A percentile compares a stretch with the other conserved stretches of the same genome.
phyloP scores from a whole-genome alignment of 179 eudicot species.

The Amaranthus tricolor region DNA sequence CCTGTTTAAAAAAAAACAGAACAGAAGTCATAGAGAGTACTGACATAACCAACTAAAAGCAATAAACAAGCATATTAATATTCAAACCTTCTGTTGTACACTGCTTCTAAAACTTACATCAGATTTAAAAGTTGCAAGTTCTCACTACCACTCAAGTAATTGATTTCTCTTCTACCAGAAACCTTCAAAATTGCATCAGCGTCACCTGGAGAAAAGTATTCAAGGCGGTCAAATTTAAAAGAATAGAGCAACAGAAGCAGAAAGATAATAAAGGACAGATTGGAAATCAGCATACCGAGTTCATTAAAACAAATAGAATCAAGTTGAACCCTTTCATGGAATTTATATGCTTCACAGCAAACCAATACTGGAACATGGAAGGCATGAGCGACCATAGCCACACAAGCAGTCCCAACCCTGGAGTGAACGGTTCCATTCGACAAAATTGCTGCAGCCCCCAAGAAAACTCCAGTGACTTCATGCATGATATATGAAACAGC shows the following conservation, averaged over 20 bases:
- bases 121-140: constrained; percentile 87
- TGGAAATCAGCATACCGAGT: constrained; percentile 61
- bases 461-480: constrained; percentile 81
- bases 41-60: background rate
- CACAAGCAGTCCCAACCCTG: constrained; percentile 93
- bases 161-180: constrained; percentile 67
- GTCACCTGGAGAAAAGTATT: constrained; percentile 51
- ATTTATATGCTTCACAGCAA: constrained; percentile 98
- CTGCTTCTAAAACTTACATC: constrained; percentile 43
- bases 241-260: background rate
- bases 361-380: constrained; percentile 88
- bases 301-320: constrained; percentile 98
- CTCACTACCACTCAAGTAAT: constrained; percentile 54
- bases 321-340: constrained; percentile 97
- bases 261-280: background rate
- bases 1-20: constrained; percentile 43
- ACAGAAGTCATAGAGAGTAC: background rate
- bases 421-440: constrained; percentile 97
- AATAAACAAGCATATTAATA: background rate
- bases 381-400: constrained; percentile 99
- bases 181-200: constrained; percentile 79
- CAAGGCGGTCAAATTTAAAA: constrained; percentile 4
- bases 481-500: constrained; percentile 93
- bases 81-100: background rate
- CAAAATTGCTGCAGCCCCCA: constrained; percentile 92